Conservation (phyloP, 768 basidiomycete species). For the Tylopilus balloui region DNA sequence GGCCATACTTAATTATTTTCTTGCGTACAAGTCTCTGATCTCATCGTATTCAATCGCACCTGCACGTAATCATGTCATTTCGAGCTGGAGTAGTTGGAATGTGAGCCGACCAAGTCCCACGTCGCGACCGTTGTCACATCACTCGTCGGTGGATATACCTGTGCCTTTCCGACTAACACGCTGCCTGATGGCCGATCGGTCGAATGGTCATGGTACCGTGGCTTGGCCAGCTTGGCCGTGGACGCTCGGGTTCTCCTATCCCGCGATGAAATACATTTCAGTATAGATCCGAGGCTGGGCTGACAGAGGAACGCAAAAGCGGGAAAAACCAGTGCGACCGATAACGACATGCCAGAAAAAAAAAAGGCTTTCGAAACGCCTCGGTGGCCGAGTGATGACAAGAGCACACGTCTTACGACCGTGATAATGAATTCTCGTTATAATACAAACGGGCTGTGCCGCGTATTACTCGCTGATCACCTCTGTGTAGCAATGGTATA, state of each 20-base stretch:
- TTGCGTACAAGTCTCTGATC: slow-evolving; percentile 14
- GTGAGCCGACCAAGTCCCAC: neutral
- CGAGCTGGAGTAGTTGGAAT: neutral
- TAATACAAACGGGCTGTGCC: slow-evolving; percentile 22
- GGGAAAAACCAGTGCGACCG: neutral
- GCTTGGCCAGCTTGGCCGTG: neutral
- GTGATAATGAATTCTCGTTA: slow-evolving; percentile 10
- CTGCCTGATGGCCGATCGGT: too few species aligned
- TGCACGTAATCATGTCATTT: neutral
- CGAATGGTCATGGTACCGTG: too few species aligned
- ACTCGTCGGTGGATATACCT: neutral
- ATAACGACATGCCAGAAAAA: neutral
- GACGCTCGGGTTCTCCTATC: neutral
- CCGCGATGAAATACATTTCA: neutral
- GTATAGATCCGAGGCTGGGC: neutral
- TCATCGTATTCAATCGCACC: slow-evolving; percentile 2
- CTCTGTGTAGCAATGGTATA: slow-evolving; percentile 19
- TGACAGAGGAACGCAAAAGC: neutral
- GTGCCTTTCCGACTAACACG: too few species aligned
- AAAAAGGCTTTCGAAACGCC: neutral
- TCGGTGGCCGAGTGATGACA: neutral
- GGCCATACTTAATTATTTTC: slow-evolving; percentile 19
- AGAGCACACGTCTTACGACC: slow-evolving; percentile 11
- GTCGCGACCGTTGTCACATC: neutral
- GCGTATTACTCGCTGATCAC: slow-evolving; percentile 8